Evolutionary conservation across 768 basidiomycete species (phyloP), one percentile per base, ranked within the genome.

Genomic region (Leccinum pellstonianum): DNA sequence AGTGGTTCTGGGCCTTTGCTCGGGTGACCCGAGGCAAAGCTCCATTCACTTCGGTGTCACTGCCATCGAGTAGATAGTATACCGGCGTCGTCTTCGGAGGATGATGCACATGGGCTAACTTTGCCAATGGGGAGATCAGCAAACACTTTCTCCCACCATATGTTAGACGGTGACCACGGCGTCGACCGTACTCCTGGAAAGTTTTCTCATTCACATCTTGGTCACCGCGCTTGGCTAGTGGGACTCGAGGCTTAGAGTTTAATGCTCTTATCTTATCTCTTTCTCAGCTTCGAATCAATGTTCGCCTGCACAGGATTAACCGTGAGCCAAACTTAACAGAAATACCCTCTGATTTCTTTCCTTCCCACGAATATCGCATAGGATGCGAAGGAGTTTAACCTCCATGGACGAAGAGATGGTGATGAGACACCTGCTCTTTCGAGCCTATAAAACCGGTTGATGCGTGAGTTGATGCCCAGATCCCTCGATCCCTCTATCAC

Each of bases 231-330:
- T 33, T 50, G 43, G 14, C 19, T 29, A n/a, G 14, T 55, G 49
- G 23, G 50, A 23, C 17, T 19, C 19, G 54, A 33, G 19, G n/a
- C n/a, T 11, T 12, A 43, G n/a, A 10, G 41, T 17, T 27, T 29
- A 41, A 41, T 41, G n/a, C n/a, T 19, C 43, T 58, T 31, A 53
- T 52, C 61, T 62, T 52, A 62, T 56, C 53, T 62, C 38, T 29
- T 50, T 61, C 60, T 61, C 61, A 62, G 60, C 50, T 10, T 58
- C 33, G 9, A 55, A 27, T 52, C 21, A 19, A 43, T 15, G 4
- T 49, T 57, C 35, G 14, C 59, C 38, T 15, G 41, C 41, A 25
- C 21, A 64, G 27, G 31, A 41, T 43, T 3, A 33, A 54, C 38
- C 49, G 63, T 64, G 63, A 57, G 63, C 55, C 31, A 46, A 51